Base-by-base conservation (phyloP, 345 rosid genomes). In the Raphanus sativus region DNA sequence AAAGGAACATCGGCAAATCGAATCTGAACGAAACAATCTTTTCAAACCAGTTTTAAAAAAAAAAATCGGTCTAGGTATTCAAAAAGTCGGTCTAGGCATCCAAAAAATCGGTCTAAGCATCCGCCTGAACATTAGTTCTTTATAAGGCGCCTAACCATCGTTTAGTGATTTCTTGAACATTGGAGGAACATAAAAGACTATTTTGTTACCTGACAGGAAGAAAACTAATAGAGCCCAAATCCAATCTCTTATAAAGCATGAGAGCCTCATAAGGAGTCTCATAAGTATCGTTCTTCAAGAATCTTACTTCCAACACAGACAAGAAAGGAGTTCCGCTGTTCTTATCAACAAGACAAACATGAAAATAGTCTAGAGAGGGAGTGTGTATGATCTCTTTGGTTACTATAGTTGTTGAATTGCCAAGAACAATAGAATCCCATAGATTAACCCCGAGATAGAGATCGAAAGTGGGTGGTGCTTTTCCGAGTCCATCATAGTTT, bases 281-380 rank as follows among this genome's bases (percentile, higher is more conserved):
- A 56, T 56, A 56, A 56, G 62, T 56, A 56, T 24, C 24, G 30
- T 24, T 56, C 62, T 24, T 55, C 61, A 21, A 21, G 61, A 55
- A 55, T 21, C 29, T 55, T 55, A 55, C 61, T 55, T 56, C 62
- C 62, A 56, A 21, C 0, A 56, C 62, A 24, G 62, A 56, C 62
- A 56, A 56, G 62, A 56, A 56, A 56, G 62, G 62, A 56, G 30
- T 56, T 56, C 62, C 62, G 8, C 29, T 56, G n/a, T 56, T 56
- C 29, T 56, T 24, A 56, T 56, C 62, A 56, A 56, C 62, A 56
- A 24, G 62, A 24, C 62, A 56, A 9, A 56, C 62, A 56, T 56
- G 62, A 56, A 56, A 24, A 56, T 55, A 2, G 60, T 55, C 26
- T 55, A 55, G 9, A 17, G 60, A 55, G 1, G 60, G 60, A 17